Evolutionary conservation across 805 yeast genomes (phyloP).

Genomic region (Metschnikowia drakensbergensis): DNA sequence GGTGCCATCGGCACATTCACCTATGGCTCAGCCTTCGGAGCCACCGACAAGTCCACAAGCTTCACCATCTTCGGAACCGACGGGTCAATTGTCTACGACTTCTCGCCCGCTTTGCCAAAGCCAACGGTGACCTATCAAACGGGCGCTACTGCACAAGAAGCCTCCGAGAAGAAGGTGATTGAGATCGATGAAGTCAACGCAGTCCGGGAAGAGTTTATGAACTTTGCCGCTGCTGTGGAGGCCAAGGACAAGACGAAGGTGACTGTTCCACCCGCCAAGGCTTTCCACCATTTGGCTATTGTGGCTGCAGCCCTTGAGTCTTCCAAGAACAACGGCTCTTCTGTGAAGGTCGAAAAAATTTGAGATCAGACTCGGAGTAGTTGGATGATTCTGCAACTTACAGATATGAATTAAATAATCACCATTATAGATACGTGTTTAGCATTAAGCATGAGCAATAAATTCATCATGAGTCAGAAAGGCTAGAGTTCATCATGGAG

Average conservation of each 20-base stretch:
- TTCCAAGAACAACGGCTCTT: conserved; percentile 49
- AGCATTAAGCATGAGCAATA: too few relatives aligned
- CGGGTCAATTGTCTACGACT: conserved; percentile 71
- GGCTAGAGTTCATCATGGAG: too few relatives aligned
- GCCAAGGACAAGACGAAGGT: conserved; percentile 58
- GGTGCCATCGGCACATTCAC: conserved; percentile 80
- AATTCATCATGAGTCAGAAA: too few relatives aligned
- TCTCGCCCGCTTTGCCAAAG: conserved; percentile 45
- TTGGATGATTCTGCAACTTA: background rate
- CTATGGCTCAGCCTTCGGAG: conserved; percentile 84
- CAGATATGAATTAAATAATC: too few relatives aligned
- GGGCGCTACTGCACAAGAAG: conserved; percentile 34
- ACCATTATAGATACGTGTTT: too few relatives aligned
- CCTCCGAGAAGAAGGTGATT: conserved; percentile 48
- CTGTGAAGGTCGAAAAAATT: conserved; percentile 43
- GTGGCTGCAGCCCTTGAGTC: conserved; percentile 83
- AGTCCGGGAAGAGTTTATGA: conserved; percentile 44
- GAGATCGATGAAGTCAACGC: conserved; percentile 44
- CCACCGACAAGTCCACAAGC: conserved; percentile 61
- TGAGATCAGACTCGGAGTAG: background rate
- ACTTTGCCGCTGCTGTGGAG: conserved; percentile 54
- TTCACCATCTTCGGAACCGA: conserved; percentile 74
- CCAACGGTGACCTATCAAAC: conserved; percentile 38
- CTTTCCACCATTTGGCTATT: conserved; percentile 90
- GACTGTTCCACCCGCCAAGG: conserved; percentile 63